phyloP scores from a whole-genome alignment of 2,329 filamentous ascomycete genomes.

The Cercospora nicotianae region DNA sequence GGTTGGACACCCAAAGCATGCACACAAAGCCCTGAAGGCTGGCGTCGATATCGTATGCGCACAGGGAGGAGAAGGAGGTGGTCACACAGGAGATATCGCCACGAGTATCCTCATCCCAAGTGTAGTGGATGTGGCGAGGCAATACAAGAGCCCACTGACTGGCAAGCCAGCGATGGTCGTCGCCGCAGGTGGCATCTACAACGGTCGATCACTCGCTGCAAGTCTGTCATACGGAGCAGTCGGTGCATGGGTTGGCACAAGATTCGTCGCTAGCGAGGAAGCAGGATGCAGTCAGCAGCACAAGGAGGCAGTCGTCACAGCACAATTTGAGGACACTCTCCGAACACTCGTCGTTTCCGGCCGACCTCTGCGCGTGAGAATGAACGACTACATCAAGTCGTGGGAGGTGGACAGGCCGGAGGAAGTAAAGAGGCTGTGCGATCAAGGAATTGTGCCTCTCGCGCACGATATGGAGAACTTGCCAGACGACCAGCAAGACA shows the following conservation, averaged over 20 bases:
- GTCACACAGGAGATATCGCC: slow-evolving; percentile 85
- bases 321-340: slow-evolving; percentile 75
- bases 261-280: slow-evolving; percentile 82
- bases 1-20: slow-evolving; percentile 91
- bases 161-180: slow-evolving; percentile 75
- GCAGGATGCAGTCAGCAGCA: slow-evolving; percentile 78
- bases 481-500: slow-evolving; percentile 65
- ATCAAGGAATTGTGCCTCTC: slow-evolving; percentile 75
- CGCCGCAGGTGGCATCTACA: slow-evolving; percentile 83
- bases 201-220: slow-evolving; percentile 77
- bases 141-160: slow-evolving; percentile 69
- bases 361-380: slow-evolving; percentile 73
- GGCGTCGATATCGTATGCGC: slow-evolving; percentile 91
- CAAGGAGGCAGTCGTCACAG: slow-evolving; percentile 80
- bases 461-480: slow-evolving; percentile 65
- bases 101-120: slow-evolving; percentile 84
- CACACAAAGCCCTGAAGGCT: slow-evolving; percentile 78
- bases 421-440: slow-evolving; percentile 73
- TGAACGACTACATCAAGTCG: slow-evolving; percentile 77
- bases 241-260: slow-evolving; percentile 91
- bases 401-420: slow-evolving; percentile 74
- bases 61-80: slow-evolving; percentile 90
- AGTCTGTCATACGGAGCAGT: slow-evolving; percentile 83
- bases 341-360: slow-evolving; percentile 81
- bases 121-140: slow-evolving; percentile 77